Evolutionary conservation across 345 rosid genomes (phyloP).

Genomic region (Ceriops decandra): DNA sequence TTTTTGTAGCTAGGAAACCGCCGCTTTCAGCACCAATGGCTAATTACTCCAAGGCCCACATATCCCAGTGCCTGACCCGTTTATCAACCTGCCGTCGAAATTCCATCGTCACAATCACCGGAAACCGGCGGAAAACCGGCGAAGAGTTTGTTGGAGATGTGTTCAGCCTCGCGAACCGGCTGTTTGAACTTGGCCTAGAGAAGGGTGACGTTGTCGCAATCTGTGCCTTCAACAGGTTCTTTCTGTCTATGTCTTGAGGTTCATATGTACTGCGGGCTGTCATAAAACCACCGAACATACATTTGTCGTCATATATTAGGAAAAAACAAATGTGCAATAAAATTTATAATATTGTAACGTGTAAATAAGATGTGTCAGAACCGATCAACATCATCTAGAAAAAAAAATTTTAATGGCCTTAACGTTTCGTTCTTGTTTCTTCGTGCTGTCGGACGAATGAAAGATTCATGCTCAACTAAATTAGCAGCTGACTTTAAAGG

Average conservation of each 20-base stretch:
- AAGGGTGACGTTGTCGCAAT: slow-evolving; percentile 63
- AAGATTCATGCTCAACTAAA: too few relatives aligned
- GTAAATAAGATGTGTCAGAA: too few relatives aligned
- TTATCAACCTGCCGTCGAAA: slow-evolving; percentile 44
- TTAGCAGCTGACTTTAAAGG: too few relatives aligned
- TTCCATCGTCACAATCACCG: slow-evolving; percentile 41
- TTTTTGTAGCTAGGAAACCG: too few relatives aligned
- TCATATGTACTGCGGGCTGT: neutral
- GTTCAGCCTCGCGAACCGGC: slow-evolving; percentile 42
- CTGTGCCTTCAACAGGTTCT: slow-evolving; percentile 71
- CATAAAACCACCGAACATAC: too few relatives aligned
- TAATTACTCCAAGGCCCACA: slow-evolving; percentile 52
- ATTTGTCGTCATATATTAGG: neutral
- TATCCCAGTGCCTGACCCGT: slow-evolving; percentile 67
- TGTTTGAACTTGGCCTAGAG: slow-evolving; percentile 47
- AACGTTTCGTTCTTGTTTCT: neutral
- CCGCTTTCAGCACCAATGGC: slow-evolving; percentile 26
- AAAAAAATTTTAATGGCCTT: neutral
- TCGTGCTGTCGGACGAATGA: too few relatives aligned
- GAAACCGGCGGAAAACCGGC: slow-evolving; percentile 48
- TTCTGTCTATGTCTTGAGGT: slow-evolving; percentile 1
- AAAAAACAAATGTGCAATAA: neutral
- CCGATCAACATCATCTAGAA: too few relatives aligned
- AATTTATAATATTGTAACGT: too few relatives aligned
- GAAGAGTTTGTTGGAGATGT: slow-evolving; percentile 48